A percentile compares a stretch with the other conserved stretches of the same genome.
Conservation (phyloP, 495 filamentous ascomycete genomes). For the Tuber microsphaerosporum region DNA sequence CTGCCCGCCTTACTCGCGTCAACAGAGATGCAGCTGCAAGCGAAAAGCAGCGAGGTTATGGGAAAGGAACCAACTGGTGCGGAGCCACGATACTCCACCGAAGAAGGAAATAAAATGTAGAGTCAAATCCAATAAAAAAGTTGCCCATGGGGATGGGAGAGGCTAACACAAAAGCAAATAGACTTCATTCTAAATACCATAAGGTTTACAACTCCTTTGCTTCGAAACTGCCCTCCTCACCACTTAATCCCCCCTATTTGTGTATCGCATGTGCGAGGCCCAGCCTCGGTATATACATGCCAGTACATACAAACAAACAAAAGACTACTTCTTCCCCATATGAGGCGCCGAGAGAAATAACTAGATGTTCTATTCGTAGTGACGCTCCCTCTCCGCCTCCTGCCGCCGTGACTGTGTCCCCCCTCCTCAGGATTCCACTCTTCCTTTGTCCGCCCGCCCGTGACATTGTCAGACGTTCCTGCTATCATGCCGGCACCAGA, state of each 20-base stretch:
- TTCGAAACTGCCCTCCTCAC: not conserved
- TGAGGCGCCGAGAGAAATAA: not conserved
- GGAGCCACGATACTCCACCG: slow-evolving; percentile 26
- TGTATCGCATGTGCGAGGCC: not conserved
- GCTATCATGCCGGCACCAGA: too few species aligned
- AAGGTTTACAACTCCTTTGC: slow-evolving; percentile 6
- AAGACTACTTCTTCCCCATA: not conserved
- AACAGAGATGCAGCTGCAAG: slow-evolving; percentile 23
- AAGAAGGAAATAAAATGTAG: not conserved
- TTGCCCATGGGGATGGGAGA: not conserved
- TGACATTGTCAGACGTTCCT: not conserved
- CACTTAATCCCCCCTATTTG: not conserved
- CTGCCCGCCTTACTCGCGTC: slow-evolving; percentile 21
- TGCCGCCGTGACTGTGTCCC: not conserved
- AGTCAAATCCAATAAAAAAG: not conserved
- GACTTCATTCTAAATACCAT: slow-evolving; percentile 23
- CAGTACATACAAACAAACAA: not conserved
- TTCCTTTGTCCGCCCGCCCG: not conserved
- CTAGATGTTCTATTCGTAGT: not conserved
- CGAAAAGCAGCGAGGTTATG: slow-evolving; percentile 8
- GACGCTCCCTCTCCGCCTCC: not conserved
- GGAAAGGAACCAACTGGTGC: slow-evolving; percentile 20
- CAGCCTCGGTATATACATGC: not conserved
- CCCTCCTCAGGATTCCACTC: not conserved
- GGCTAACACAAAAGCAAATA: slow-evolving; percentile 12